Evolutionary conservation across 2,329 filamentous ascomycete species (phyloP), one percentile per base, ranked within the genome.

Genomic region (Esteya vermicola): DNA sequence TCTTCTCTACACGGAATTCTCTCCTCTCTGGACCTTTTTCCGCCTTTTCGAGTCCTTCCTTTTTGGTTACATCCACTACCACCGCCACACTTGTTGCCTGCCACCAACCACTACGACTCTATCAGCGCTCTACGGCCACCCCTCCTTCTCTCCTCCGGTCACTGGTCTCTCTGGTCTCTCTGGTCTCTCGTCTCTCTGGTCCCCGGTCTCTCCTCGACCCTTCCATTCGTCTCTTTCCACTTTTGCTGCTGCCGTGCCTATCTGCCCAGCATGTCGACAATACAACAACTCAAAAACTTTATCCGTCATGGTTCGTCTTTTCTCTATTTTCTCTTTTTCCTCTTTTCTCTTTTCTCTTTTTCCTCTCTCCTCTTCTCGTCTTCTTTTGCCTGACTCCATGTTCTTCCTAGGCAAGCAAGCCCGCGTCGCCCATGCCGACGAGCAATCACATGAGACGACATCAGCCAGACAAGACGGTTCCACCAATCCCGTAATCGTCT

Each of bases 201-300:
- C 19, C 18, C 31, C 31, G 5, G 18, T 21, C 31, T 21, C 16
- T 10, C 31, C 9, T 32, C 30, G 16, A 18, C 18, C 31, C 18
- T 10, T 21, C 31, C 21, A n/a, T 9, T 19, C 13, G 31, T 12
- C 13, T 13, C 6, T 30, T 20, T 9, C 13, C 12, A 7, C 27
- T 27, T 14, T 9, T 4, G 26, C 13, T 36, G 16, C 6, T 9
- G 6, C 22, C 27, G 16, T 18, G 18, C 9, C 13, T 16, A n/a
- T 10, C 20, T 32, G 14, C 28, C 37, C 48, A 58, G 50, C 33
- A 77, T 78, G 73, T 77, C 73, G 54, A 76, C 74, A 50, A 93
- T 95, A 65, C 89, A 95, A 67, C 91, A 91, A 58, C 75, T 95
- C 53, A 95, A 96, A 65, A 95, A 95, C 63, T 93, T 96, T 63